Evolutionary conservation across 139 green algal species (phyloP).

Genomic region (Auxenochlorella pyrenoidosa): DNA sequence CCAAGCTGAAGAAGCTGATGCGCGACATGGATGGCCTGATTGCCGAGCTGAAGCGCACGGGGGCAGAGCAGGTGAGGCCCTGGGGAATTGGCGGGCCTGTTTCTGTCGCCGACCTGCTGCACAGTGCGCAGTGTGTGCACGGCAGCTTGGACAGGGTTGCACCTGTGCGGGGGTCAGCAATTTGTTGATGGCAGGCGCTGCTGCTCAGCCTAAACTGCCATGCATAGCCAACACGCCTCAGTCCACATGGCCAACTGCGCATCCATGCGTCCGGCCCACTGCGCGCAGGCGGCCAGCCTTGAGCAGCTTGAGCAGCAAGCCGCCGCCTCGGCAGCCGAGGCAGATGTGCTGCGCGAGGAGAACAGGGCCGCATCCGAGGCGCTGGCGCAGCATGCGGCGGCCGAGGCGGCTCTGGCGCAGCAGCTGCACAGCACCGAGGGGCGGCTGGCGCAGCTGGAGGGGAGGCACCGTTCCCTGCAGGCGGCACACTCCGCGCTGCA

Average conservation of each 20-base stretch:
- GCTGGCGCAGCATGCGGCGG: background rate
- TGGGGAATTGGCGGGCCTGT: too few relatives aligned
- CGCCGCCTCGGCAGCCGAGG: background rate
- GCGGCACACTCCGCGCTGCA: background rate
- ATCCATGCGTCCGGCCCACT: too few relatives aligned
- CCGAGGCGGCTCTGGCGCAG: background rate
- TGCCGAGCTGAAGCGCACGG: background rate
- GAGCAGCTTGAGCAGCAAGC: background rate
- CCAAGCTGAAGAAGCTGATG: slow-evolving; percentile 4
- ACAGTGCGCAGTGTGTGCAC: too few relatives aligned
- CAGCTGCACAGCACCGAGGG: slow-evolving; percentile 8
- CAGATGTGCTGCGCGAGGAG: background rate
- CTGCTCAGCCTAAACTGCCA: too few relatives aligned
- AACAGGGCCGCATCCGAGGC: too few relatives aligned
- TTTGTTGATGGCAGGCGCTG: too few relatives aligned
- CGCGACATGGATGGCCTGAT: background rate
- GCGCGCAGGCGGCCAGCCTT: background rate
- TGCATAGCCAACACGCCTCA: too few relatives aligned
- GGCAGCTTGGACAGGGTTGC: too few relatives aligned
- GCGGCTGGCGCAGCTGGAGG: background rate
- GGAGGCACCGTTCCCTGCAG: background rate
- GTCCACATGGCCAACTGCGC: too few relatives aligned
- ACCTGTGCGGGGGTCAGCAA: too few relatives aligned
- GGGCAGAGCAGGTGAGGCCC: background rate
- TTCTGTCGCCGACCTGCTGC: too few relatives aligned